These are phyloP conservation scores for Dothiorella sarmentorum DNA, from an alignment of 2,329 filamentous ascomycete species.

Conservation along the genomic window DNA sequence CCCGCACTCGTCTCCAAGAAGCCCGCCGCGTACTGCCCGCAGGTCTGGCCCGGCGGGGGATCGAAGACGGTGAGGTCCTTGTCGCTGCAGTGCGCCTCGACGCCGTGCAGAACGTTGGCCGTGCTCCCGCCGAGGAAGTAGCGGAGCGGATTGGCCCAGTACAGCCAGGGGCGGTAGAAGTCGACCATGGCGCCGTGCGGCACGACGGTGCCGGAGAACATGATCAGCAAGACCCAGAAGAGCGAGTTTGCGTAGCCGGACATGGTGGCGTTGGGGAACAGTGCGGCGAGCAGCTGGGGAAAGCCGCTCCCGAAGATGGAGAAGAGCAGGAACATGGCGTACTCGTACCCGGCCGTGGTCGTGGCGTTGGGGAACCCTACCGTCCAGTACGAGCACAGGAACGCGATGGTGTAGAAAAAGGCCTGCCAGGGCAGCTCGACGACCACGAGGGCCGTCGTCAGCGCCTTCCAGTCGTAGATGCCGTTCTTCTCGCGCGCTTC, in stretches of 20 bases:
- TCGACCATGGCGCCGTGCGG: slow-evolving; percentile 58
- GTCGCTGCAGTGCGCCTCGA: slow-evolving; percentile 53
- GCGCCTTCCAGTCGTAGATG: slow-evolving; percentile 73
- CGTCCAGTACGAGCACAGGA: slow-evolving; percentile 50
- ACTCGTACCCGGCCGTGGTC: slow-evolving; percentile 45
- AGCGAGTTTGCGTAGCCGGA: slow-evolving; percentile 64
- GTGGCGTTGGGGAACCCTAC: neutral
- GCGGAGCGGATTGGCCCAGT: slow-evolving; percentile 62
- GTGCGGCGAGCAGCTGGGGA: slow-evolving; percentile 64
- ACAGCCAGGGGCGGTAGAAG: slow-evolving; percentile 59
- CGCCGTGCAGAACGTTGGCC: slow-evolving; percentile 52
- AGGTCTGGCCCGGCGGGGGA: slow-evolving; percentile 57
- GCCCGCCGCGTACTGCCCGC: slow-evolving; percentile 54
- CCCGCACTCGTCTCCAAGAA: slow-evolving; percentile 59
- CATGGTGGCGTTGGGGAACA: slow-evolving; percentile 64
- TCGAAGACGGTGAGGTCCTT: slow-evolving; percentile 60
- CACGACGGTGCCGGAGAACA: slow-evolving; percentile 72
- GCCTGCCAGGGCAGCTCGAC: slow-evolving; percentile 70
- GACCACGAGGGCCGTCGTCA: slow-evolving; percentile 61
- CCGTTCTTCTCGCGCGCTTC: slow-evolving; percentile 71
- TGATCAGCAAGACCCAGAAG: slow-evolving; percentile 66
- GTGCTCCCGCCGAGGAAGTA: slow-evolving; percentile 64
- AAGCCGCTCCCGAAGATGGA: slow-evolving; percentile 64
- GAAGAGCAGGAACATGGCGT: slow-evolving; percentile 61
- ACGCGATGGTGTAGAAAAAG: slow-evolving; percentile 63